Base-by-base conservation (phyloP, 1,284 basidiomycete species). In the Naganishia liquefaciens region DNA sequence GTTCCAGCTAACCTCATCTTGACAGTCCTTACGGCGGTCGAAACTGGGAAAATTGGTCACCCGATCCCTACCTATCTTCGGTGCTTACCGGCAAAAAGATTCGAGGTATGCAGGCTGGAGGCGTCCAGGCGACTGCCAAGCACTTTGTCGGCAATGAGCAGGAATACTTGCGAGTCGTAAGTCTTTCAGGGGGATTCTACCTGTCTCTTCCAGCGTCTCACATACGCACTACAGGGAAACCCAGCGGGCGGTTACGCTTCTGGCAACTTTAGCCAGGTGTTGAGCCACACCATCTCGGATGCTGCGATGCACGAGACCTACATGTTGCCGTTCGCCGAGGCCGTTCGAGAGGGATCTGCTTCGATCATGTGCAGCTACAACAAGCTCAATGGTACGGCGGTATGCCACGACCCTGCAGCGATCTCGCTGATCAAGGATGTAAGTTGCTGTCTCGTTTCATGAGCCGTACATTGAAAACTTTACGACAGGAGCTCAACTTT, bases 361-460 rank as follows among this genome's bases (percentile, higher is more conserved):
- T 84, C 84, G 51, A 82, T 91, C 68, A 93, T 92, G 90, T 91
- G 88, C 79, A 86, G 84, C 57, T 88, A 88, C 75, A 77, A 77
- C 68, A 70, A 63, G n/a, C 54, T 69, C 73, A 88, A 88, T 71
- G 81, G 83, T 13, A 84, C 82, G 0, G 87, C 78, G 65, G 82
- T 86, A 1, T 88, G 87, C 69, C 84, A 86, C 70, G 87, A 88
- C 54, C 63, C 69, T n/a, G 53, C 50, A 4, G 58, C 65, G 10
- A 43, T 71, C 33, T 57, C 25, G 37, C 33, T 60, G 11, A 40
- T 60, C 33, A 60, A 60, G 39, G 28, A 37, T 13, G 57, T 60
- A 37, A 50, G 57, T 50, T n/a, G 27, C 13, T 23, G 46, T 37
- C 2, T 37, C 44, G 23, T 13, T 23, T 11, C 17, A 4, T 15